Conservation (phyloP, 148 eudicot genomes). For the Nyssa sinensis region DNA sequence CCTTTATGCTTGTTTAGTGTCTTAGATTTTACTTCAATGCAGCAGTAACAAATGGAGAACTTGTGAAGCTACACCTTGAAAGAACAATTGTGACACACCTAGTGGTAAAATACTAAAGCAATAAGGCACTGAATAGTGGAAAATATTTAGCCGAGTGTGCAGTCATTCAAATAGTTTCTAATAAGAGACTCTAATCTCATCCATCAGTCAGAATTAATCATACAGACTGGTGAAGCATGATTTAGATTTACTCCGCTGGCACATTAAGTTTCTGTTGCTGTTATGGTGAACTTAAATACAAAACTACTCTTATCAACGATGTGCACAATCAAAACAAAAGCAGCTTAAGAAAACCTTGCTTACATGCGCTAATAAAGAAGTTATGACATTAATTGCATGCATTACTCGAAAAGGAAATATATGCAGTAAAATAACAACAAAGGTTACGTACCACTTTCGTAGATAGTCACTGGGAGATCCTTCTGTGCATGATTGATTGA, state of each 20-base stretch:
- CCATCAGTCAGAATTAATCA: not conserved
- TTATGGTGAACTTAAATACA: not conserved
- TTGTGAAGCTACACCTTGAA: no score
- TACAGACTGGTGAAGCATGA: not conserved
- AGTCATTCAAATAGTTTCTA: not conserved
- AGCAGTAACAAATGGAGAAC: no score
- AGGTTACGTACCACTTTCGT: constrained; percentile 69
- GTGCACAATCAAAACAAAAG: not conserved
- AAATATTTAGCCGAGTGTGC: not conserved
- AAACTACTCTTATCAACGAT: not conserved
- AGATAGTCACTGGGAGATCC: constrained; percentile 77
- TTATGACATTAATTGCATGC: not conserved
- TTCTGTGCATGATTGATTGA: constrained; percentile 78
- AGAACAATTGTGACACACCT: not conserved
- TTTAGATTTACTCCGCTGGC: not conserved
- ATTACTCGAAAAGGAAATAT: not conserved
- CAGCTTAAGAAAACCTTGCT: not conserved
- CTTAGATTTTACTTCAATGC: no score
- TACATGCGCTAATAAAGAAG: not conserved
- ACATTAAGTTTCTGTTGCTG: not conserved
- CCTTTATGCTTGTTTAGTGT: no score
- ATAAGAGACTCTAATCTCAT: not conserved
- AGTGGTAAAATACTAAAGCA: not conserved
- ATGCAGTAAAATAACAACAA: not conserved
- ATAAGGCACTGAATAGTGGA: not conserved